These are phyloP conservation scores for Mycena belliarum DNA, from an alignment of 768 basidiomycete species.

Conservation along the genomic window DNA sequence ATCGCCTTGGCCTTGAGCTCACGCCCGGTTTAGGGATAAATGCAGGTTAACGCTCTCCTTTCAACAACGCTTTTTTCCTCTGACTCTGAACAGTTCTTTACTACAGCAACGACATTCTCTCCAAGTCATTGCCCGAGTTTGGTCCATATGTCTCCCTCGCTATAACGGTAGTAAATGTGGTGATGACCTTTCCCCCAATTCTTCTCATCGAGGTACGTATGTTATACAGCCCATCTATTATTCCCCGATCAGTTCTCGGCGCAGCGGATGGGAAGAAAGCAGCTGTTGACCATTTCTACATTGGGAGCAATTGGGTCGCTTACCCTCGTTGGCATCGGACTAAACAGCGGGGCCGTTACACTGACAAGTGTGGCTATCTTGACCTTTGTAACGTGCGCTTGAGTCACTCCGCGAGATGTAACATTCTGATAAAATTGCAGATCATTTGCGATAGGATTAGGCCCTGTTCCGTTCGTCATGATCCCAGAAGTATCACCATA, in stretches of 20 bases:
- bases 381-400: slow-evolving; percentile 75
- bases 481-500: slow-evolving; percentile 86
- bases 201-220: slow-evolving; percentile 78
- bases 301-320: slow-evolving; percentile 67
- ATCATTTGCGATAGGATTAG: slow-evolving; percentile 87
- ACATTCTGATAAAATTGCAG: slow-evolving; percentile 36
- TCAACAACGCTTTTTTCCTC: neutral
- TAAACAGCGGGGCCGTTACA: slow-evolving; percentile 59
- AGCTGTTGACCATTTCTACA: slow-evolving; percentile 67
- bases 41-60: slow-evolving; percentile 45
- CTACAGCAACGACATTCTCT: slow-evolving; percentile 88
- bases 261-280: slow-evolving; percentile 73
- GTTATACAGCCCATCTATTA: neutral
- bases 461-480: slow-evolving; percentile 91
- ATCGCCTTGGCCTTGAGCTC: neutral
- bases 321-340: slow-evolving; percentile 64
- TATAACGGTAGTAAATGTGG: slow-evolving; percentile 82
- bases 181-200: slow-evolving; percentile 84
- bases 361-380: slow-evolving; percentile 75
- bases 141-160: slow-evolving; percentile 84
- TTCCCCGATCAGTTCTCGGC: slow-evolving; percentile 9
- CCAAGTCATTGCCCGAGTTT: slow-evolving; percentile 72
- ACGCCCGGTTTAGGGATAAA: slow-evolving; percentile 53
- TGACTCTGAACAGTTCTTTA: slow-evolving; percentile 63
- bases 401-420: neutral